Evolutionary conservation across 192 early-diverging fungal genomes (phyloP).

Genomic region (Coemansia sp.): DNA sequence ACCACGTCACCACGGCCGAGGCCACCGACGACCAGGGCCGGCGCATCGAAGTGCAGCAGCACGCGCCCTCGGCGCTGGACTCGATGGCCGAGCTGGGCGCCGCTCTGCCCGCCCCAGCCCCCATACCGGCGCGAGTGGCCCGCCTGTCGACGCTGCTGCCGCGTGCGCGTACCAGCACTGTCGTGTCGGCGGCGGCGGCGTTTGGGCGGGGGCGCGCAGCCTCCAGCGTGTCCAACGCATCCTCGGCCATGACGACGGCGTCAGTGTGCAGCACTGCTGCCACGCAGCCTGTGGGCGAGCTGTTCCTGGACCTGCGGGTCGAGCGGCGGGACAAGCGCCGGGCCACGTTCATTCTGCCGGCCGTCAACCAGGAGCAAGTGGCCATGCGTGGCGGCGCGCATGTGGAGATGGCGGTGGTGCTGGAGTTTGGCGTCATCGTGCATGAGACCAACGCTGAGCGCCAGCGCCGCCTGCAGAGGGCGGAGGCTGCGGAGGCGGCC

Average conservation of each 20-base stretch:
- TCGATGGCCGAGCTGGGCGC: background rate
- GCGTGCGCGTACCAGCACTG: constrained; percentile 33
- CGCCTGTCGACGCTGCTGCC: constrained; percentile 46
- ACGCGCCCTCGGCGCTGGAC: constrained; percentile 9
- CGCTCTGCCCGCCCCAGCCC: background rate
- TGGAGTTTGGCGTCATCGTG: constrained; percentile 55
- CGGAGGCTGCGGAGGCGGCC: constrained; percentile 6
- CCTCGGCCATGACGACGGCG: constrained; percentile 14
- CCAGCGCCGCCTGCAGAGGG: constrained; percentile 14
- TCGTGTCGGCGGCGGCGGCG: constrained; percentile 17
- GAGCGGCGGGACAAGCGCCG: constrained; percentile 46
- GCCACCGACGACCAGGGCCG: constrained; percentile 32
- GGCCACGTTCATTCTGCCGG: constrained; percentile 45
- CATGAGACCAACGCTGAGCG: constrained; percentile 43
- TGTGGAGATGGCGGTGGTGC: constrained; percentile 49
- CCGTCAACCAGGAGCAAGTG: constrained; percentile 49
- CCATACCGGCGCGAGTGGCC: constrained; percentile 26
- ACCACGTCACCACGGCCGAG: constrained; percentile 15
- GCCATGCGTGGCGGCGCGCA: constrained; percentile 51
- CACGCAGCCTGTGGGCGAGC: constrained; percentile 45
- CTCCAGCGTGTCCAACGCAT: constrained; percentile 38
- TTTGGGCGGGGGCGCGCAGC: constrained; percentile 27
- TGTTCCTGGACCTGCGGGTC: constrained; percentile 51
- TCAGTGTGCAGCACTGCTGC: background rate
- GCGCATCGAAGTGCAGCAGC: constrained; percentile 32